Percentiles rank a stretch among this genome's conserved stretches.
These are phyloP conservation scores for Salvia splendens DNA, from an alignment of 257 asterid genomes.

Conservation along the genomic window DNA sequence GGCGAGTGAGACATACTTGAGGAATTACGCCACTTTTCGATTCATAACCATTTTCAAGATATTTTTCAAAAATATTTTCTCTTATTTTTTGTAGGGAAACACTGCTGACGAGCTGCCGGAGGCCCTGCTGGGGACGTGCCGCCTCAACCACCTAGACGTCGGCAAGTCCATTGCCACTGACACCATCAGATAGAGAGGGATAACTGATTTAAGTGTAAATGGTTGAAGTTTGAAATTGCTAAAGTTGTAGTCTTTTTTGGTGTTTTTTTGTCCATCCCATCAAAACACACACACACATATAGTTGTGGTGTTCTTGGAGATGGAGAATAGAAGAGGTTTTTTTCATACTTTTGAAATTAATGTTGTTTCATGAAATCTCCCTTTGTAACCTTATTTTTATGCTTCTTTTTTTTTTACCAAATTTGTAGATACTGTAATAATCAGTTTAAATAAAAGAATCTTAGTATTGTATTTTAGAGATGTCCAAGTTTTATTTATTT, in stretches of 20 bases:
- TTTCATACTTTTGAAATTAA: slow-evolving; percentile 1
- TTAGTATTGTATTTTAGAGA: background rate
- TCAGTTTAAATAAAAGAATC: background rate
- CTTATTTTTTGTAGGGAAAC: slow-evolving; percentile 39
- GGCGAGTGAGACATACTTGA: slow-evolving; percentile 34
- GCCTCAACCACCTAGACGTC: slow-evolving; percentile 60
- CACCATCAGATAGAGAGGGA: slow-evolving; percentile 36
- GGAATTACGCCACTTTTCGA: background rate
- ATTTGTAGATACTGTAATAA: slow-evolving; percentile 2
- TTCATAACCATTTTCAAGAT: background rate
- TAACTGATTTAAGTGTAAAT: background rate
- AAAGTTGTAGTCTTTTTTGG: slow-evolving; percentile 11
- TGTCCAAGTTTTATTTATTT: background rate
- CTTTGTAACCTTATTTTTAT: background rate
- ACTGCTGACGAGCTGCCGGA: slow-evolving; percentile 78
- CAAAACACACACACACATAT: background rate
- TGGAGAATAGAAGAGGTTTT: slow-evolving; percentile 16
- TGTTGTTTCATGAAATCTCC: slow-evolving; percentile 2
- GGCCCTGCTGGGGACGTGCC: slow-evolving; percentile 71
- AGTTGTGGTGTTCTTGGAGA: slow-evolving; percentile 19
- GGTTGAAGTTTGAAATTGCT: slow-evolving; percentile 9
- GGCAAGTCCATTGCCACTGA: slow-evolving; percentile 53
- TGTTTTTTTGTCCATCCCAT: background rate
- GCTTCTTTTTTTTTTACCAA: background rate
- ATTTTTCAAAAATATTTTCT: background rate